Evolutionary conservation across 805 yeast genomes (phyloP).

Genomic region (Cyberlindnera euphorbiae): DNA sequence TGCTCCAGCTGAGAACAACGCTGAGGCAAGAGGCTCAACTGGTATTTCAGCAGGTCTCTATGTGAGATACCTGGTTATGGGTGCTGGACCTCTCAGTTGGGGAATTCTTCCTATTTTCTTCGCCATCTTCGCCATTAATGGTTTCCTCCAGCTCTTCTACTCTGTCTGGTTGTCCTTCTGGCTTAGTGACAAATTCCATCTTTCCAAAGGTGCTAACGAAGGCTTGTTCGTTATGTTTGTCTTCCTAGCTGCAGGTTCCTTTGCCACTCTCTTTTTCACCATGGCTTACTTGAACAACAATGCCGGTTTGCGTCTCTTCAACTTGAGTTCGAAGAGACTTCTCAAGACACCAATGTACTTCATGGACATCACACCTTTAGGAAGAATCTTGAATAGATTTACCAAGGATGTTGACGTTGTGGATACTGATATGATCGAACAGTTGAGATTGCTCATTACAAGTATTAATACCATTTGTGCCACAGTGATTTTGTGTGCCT

Average conservation of each 20-base stretch:
- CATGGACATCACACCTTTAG: conserved; percentile 82
- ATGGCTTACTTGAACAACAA: conserved; percentile 46
- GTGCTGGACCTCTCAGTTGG: conserved; percentile 39
- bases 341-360: conserved; percentile 76
- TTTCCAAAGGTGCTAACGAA: conserved; percentile 49
- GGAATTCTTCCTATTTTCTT: conserved; percentile 28
- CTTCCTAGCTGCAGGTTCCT: conserved; percentile 40
- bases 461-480: conserved; percentile 53
- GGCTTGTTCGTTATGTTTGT: conserved; percentile 59
- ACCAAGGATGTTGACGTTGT: conserved; percentile 81
- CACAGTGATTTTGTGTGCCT: conserved; percentile 57
- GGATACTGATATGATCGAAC: conserved; percentile 75
- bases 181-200: conserved; percentile 49
- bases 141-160: conserved; percentile 51
- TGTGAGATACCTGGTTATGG: conserved; percentile 36
- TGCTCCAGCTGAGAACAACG: conserved; percentile 16
- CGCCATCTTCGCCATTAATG: conserved; percentile 27
- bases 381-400: conserved; percentile 78
- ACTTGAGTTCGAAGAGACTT: conserved; percentile 49
- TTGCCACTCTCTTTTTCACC: conserved; percentile 50
- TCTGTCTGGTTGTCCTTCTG: conserved; percentile 79
- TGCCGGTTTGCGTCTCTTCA: conserved; percentile 54
- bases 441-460: conserved; percentile 53
- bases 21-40: conserved; percentile 19
- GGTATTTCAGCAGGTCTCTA: conserved; percentile 32